phyloP scores from a whole-genome alignment of 768 basidiomycete species.

The Pisolithus marmoratus region DNA sequence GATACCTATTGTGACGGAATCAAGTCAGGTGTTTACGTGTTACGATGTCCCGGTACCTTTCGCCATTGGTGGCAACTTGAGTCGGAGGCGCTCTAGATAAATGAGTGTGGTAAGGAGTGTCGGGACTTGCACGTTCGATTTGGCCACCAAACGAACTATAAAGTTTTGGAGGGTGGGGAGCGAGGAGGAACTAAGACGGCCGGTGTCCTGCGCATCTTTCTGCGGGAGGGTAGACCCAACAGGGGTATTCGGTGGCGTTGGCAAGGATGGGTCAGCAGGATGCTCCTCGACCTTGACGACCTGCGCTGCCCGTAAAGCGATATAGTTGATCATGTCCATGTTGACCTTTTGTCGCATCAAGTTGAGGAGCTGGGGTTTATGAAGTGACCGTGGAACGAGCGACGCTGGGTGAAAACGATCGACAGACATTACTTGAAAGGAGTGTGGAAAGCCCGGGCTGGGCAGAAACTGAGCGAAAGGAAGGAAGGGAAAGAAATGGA shows the following conservation, averaged over 20 bases:
- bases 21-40: slow-evolving; percentile 5
- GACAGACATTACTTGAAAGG: slow-evolving; percentile 30
- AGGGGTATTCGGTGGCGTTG: slow-evolving; percentile 69
- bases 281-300: slow-evolving; percentile 67
- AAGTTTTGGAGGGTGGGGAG: slow-evolving; percentile 77
- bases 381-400: slow-evolving; percentile 66
- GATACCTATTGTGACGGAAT: slow-evolving; percentile 42
- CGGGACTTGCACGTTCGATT: slow-evolving; percentile 84
- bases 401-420: slow-evolving; percentile 68
- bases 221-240: slow-evolving; percentile 37
- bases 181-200: slow-evolving; percentile 17
- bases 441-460: slow-evolving; percentile 9
- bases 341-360: slow-evolving; percentile 77
- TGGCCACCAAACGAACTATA: slow-evolving; percentile 72
- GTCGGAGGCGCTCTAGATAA: slow-evolving; percentile 82
- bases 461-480: slow-evolving; percentile 9
- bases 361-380: slow-evolving; percentile 75
- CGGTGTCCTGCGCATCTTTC: slow-evolving; percentile 21
- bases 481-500: slow-evolving; percentile 8
- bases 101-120: slow-evolving; percentile 88
- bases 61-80: slow-evolving; percentile 74
- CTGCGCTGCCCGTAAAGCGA: slow-evolving; percentile 71
- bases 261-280: slow-evolving; percentile 33
- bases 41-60: slow-evolving; percentile 54
- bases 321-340: slow-evolving; percentile 78